Evolutionary conservation across 306 rosid species (phyloP), one percentile per base, ranked within the genome.

Genomic region (Sicyos edulis): DNA sequence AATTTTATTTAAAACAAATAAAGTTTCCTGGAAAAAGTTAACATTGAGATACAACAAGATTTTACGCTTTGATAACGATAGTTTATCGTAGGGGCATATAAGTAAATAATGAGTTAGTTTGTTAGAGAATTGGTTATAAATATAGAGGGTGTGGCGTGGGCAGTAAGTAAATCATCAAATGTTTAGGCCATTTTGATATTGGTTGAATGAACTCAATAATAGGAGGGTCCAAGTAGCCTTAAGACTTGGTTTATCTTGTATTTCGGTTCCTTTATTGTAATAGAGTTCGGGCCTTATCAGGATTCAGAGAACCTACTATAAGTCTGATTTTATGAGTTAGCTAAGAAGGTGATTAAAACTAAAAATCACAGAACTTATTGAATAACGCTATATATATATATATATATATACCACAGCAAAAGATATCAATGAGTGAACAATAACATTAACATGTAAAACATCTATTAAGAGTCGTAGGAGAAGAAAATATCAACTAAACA

Each of bases 41-140:
- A 37, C 69, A 62, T 37, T 62, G 6, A 34, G 8, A n/a, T 63
- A 16, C 70, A 63, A 63, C 50, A 37, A 63, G 51, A 37, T 34
- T 63, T 56, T 40, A 10, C 37, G 70, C 70, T n/a, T n/a, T n/a
- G 51, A n/a, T 2, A 45, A 45, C 2, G 45, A 40, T 40, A 40
- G 9, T 40, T 40, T 40, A 40, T 5, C 0, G 45, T 40, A 40
- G 45, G 9, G 9, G 45, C 6, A 40, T 40, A 40, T 40, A 5
- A 40, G 9, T 40, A 40, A 40, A 40, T 40, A 40, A 40, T 40
- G 1, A 5, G 9, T 5, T 40, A 40, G 45, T 40, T 40, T 40
- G 9, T 40, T 6, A 40, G 45, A 40, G 8, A 40, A 0, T 40
- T 40, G 45, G 45, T 40, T 40, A 40, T 40, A 40, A 40, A 40